These are phyloP conservation scores for Sporothrix pallida DNA, from an alignment of 2,329 filamentous ascomycete genomes.

Conservation along the genomic window DNA sequence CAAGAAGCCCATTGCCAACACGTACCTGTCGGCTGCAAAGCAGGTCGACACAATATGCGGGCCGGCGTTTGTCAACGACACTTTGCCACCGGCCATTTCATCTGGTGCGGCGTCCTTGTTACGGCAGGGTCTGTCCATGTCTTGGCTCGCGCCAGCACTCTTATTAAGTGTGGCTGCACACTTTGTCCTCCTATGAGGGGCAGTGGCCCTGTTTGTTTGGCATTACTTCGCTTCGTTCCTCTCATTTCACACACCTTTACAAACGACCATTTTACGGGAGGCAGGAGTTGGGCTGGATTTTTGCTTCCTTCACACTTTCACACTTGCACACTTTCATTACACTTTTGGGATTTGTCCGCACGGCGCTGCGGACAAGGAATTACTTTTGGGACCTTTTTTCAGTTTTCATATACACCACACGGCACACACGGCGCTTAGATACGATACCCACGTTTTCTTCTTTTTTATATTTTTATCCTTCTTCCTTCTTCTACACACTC, in stretches of 20 bases:
- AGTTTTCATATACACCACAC: background rate
- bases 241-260: background rate
- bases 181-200: conserved; percentile 13
- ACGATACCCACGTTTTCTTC: conserved; percentile 34
- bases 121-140: background rate
- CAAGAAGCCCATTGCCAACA: conserved; percentile 68
- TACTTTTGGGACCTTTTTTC: background rate
- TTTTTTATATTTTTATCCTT: background rate
- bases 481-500: background rate
- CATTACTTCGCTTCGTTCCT: background rate
- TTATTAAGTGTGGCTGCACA: conserved; percentile 27
- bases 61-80: conserved; percentile 61
- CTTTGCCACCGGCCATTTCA: conserved; percentile 51
- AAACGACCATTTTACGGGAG: background rate
- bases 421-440: conserved; percentile 29
- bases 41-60: conserved; percentile 73
- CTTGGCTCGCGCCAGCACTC: conserved; percentile 27
- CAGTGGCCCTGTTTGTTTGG: background rate
- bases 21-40: conserved; percentile 73
- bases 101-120: conserved; percentile 36
- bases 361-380: conserved; percentile 22
- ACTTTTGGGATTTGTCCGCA: conserved; percentile 18
- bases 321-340: background rate
- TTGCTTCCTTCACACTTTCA: background rate
- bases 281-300: conserved; percentile 2